These are phyloP conservation scores for Saturnispora sanitii DNA, from an alignment of 805 yeast genomes.

Conservation along the genomic window DNA sequence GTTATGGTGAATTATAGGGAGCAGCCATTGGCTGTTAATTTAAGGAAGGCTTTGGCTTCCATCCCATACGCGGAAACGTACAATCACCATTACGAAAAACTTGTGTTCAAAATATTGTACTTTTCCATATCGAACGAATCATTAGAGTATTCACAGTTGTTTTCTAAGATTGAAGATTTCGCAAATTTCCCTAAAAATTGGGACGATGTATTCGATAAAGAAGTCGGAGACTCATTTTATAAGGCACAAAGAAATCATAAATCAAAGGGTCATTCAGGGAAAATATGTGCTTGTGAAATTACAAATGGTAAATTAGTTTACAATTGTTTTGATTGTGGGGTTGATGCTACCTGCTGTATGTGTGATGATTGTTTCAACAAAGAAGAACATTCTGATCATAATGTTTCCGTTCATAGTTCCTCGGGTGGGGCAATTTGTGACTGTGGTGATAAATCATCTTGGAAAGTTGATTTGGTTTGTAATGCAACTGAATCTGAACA, in stretches of 20 bases:
- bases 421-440: constrained; percentile 56
- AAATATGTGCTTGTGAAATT: constrained; percentile 61
- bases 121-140: constrained; percentile 13
- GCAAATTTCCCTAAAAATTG: constrained; percentile 19
- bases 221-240: constrained; percentile 18
- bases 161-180: constrained; percentile 3
- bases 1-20: constrained; percentile 4
- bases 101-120: constrained; percentile 11
- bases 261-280: constrained; percentile 39
- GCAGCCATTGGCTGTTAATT: constrained; percentile 5
- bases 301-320: constrained; percentile 56
- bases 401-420: constrained; percentile 44
- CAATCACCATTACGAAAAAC: constrained; percentile 5
- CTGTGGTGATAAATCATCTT: constrained; percentile 64
- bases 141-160: constrained; percentile 8
- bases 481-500: constrained; percentile 16
- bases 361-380: constrained; percentile 66
- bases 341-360: constrained; percentile 68
- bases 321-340: constrained; percentile 67
- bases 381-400: constrained; percentile 58
- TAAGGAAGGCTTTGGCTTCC: constrained; percentile 7
- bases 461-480: constrained; percentile 46
- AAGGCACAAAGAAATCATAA: constrained; percentile 13
- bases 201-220: constrained; percentile 16
- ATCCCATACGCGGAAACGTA: constrained; percentile 9